phyloP scores from a whole-genome alignment of 345 rosid species.

The Carallia brachiata region DNA sequence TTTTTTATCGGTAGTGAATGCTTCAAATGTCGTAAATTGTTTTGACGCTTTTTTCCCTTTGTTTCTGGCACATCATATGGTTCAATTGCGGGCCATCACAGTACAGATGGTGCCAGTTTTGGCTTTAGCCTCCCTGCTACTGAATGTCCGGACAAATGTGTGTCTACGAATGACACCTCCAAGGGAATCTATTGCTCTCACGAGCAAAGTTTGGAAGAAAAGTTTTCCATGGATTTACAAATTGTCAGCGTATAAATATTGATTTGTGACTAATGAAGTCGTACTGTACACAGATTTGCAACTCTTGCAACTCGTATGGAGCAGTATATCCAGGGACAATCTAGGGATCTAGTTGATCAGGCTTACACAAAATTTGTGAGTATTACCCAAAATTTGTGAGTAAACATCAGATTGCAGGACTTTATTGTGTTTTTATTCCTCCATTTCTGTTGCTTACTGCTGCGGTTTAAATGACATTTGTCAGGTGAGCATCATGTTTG shows the following conservation, averaged over 20 bases:
- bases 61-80: too few species aligned
- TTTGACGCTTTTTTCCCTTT: too few species aligned
- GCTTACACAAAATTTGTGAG: conserved; percentile 95
- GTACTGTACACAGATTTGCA: conserved; percentile 58
- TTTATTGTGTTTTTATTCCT: not conserved
- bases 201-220: too few species aligned
- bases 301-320: conserved; percentile 99
- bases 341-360: conserved; percentile 98
- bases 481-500: conserved; percentile 96
- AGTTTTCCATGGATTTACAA: not conserved
- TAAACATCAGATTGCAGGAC: conserved; percentile 12
- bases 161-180: too few species aligned
- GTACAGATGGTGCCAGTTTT: too few species aligned
- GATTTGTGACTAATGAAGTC: not conserved
- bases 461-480: conserved; percentile 22
- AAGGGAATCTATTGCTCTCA: too few species aligned
- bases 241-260: conserved; percentile 10
- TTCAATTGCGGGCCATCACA: too few species aligned
- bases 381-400: conserved; percentile 88
- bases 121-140: too few species aligned
- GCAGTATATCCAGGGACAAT: conserved; percentile 96
- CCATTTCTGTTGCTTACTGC: not conserved
- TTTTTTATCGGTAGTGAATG: too few species aligned
- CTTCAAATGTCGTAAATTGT: too few species aligned
- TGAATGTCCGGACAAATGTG: too few species aligned